phyloP scores from a whole-genome alignment of 2,329 filamentous ascomycete species.

The Daldinia sp. region DNA sequence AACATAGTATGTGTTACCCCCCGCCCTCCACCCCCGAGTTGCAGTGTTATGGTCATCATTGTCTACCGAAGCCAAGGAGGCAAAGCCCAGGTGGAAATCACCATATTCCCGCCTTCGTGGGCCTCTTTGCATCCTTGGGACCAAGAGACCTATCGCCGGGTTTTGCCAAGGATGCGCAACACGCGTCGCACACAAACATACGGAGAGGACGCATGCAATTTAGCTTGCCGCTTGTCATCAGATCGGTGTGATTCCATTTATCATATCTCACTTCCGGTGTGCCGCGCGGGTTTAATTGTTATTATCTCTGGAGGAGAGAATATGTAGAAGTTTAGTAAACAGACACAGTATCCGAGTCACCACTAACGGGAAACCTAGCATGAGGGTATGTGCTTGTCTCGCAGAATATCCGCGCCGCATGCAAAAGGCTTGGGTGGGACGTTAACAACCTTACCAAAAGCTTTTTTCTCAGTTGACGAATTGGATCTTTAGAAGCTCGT shows the following conservation, averaged over 20 bases:
- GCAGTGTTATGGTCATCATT: constrained; percentile 3
- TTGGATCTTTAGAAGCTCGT: constrained; percentile 34
- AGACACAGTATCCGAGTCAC: constrained; percentile 32
- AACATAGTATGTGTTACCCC: constrained; percentile 12
- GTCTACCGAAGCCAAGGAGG: constrained; percentile 18
- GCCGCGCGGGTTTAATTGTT: constrained; percentile 25
- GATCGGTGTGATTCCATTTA: constrained; percentile 33
- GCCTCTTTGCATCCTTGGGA: constrained; percentile 31
- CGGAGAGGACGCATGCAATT: constrained; percentile 22
- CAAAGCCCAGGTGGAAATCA: constrained; percentile 5
- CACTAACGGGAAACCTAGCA: constrained; percentile 8
- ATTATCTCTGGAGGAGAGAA: constrained; percentile 4
- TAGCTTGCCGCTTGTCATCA: constrained; percentile 30
- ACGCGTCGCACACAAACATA: constrained; percentile 39
- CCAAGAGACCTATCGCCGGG: constrained; percentile 32
- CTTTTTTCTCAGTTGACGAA: constrained; percentile 28
- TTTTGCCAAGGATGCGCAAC: constrained; percentile 36
- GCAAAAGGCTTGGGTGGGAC: constrained; percentile 38
- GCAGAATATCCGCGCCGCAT: constrained; percentile 38
- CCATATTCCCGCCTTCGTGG: constrained; percentile 12
- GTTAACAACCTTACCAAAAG: constrained; percentile 41
- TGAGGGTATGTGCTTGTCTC: constrained; percentile 26
- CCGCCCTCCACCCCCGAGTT: constrained; percentile 22
- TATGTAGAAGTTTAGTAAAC: constrained; percentile 6
- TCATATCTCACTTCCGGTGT: constrained; percentile 38